Conservation (phyloP, 495 filamentous ascomycete species). For the Astrothelium macrocarpum region DNA sequence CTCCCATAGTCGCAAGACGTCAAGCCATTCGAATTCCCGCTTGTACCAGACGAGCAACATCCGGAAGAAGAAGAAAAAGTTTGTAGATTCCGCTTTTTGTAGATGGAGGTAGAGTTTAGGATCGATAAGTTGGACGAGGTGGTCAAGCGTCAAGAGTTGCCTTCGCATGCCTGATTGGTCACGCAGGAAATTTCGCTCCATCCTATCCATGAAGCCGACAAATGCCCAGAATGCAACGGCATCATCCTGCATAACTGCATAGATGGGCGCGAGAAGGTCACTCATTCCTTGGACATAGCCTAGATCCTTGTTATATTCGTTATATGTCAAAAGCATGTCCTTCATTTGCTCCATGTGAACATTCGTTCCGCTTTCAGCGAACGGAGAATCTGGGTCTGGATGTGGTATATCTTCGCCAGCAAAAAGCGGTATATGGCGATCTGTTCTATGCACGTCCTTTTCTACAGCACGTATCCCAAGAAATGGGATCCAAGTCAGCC, state of each 20-base stretch:
- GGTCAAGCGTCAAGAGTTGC: conserved; percentile 82
- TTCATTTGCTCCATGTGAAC: conserved; percentile 98
- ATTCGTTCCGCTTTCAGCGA: conserved; percentile 83
- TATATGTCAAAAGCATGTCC: conserved; percentile 97
- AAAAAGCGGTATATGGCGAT: conserved; percentile 85
- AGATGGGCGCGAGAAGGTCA: conserved; percentile 89
- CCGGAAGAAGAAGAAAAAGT: conserved; percentile 99
- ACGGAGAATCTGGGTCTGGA: conserved; percentile 92
- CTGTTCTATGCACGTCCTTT: conserved; percentile 96
- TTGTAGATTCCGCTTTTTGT: conserved; percentile 81
- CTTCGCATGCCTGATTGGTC: conserved; percentile 93
- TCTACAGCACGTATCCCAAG: conserved; percentile 52
- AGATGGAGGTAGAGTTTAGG: conserved; percentile 87
- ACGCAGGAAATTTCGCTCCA: conserved; percentile 94
- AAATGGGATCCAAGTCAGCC: conserved; percentile 38
- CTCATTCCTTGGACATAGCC: conserved; percentile 99
- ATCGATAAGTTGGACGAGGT: conserved; percentile 93
- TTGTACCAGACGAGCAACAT: conserved; percentile 99
- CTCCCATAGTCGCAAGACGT: conserved; percentile 87
- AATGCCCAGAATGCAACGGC: conserved; percentile 96
- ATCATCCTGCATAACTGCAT: conserved; percentile 94
- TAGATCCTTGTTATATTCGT: conserved; percentile 86
- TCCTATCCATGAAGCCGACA: conserved; percentile 89
- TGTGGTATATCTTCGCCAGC: conserved; percentile 97
- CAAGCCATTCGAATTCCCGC: conserved; percentile 83